A percentile compares a stretch with the other conserved stretches of the same genome.
Evolutionary conservation across 2,329 filamentous ascomycete species (phyloP).

Genomic region (Chaetothyriales sp.): DNA sequence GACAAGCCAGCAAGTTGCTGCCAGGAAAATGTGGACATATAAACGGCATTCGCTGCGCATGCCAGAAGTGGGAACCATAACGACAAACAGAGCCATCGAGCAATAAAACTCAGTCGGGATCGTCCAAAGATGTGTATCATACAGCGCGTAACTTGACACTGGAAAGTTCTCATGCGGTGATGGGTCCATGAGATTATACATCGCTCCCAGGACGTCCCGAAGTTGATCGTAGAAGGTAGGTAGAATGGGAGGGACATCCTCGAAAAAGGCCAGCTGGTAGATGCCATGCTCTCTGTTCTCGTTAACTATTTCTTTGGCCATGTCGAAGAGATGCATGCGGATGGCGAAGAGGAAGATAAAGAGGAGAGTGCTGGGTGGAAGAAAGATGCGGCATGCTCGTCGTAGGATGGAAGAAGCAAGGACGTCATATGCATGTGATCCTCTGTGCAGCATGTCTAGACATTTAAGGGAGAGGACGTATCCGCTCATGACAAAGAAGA

Average conservation of each 20-base stretch:
- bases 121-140: no score
- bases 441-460: constrained; percentile 24
- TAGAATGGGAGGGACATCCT: constrained; percentile 27
- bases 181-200: constrained; percentile 1
- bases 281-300: background rate
- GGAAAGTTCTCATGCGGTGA: background rate
- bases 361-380: constrained; percentile 26
- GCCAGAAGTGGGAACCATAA: no score
- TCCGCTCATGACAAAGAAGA: constrained; percentile 33
- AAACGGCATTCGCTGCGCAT: no score
- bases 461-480: constrained; percentile 31
- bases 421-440: constrained; percentile 22
- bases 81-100: no score
- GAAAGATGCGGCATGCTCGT: constrained; percentile 27
- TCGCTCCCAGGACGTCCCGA: constrained; percentile 21
- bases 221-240: constrained; percentile 20
- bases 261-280: background rate
- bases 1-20: no score
- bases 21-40: no score
- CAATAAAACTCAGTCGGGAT: no score
- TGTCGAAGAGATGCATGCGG: constrained; percentile 19
- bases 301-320: background rate
- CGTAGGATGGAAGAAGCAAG: constrained; percentile 29
- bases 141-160: background rate
- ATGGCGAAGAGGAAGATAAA: constrained; percentile 26